Percentiles rank a stretch among this genome's conserved stretches.
Evolutionary conservation across 2,329 filamentous ascomycete genomes (phyloP).

Genomic region (Leptographium lundbergii): DNA sequence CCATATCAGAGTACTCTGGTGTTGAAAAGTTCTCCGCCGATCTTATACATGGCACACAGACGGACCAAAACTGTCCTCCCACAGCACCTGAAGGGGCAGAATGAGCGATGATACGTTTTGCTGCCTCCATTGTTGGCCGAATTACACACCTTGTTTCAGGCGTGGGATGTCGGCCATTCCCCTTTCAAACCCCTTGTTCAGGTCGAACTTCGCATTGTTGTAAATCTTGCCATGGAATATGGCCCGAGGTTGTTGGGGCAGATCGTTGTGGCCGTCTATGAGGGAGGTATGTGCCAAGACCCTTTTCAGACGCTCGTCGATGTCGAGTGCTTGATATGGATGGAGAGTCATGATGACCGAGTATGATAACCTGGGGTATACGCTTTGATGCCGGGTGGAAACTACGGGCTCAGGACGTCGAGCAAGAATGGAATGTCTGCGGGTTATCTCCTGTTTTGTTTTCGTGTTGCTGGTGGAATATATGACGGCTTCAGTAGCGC

Average conservation of each 20-base stretch:
- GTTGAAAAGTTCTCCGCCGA: no score
- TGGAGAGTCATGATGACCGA: neutral
- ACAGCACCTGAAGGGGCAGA: no score
- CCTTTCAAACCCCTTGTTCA: conserved; percentile 18
- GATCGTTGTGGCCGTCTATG: conserved; percentile 24
- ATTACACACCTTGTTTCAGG: no score
- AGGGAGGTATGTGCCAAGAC: conserved; percentile 17
- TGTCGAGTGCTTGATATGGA: conserved; percentile 12
- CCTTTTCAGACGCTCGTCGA: conserved; percentile 18
- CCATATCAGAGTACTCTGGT: no score
- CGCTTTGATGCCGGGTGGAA: neutral
- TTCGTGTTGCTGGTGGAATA: neutral
- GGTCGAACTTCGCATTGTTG: conserved; percentile 20
- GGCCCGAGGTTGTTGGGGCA: conserved; percentile 17
- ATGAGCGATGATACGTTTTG: no score
- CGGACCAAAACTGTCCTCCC: no score
- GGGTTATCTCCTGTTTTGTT: neutral
- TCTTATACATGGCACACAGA: no score
- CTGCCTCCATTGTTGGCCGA: no score
- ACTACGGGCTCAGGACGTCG: neutral
- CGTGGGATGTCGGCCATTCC: conserved; percentile 23
- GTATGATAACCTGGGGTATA: neutral
- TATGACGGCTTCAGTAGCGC: neutral
- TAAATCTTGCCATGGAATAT: conserved; percentile 20
- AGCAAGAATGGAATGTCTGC: neutral